Conservation (phyloP, 2,329 filamentous ascomycete genomes). For the Immersiporthe knoxdaviesiana region DNA sequence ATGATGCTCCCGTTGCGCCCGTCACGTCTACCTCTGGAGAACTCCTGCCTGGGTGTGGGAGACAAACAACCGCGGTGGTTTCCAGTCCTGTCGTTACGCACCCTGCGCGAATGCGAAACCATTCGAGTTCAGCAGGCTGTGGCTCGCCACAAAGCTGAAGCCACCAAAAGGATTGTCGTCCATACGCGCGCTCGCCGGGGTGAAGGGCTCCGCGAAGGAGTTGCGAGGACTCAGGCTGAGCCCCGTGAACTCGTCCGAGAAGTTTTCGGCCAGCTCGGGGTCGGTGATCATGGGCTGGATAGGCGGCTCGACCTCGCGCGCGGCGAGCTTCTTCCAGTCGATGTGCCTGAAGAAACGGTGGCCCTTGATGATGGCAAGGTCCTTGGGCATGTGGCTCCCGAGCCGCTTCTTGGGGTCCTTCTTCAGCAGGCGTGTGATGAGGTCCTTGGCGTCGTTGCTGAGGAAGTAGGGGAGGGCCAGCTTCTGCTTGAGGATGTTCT, state of each 20-base stretch:
- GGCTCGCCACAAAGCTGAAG: conserved; percentile 66
- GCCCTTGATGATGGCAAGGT: conserved; percentile 81
- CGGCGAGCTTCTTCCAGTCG: conserved; percentile 86
- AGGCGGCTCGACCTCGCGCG: conserved; percentile 81
- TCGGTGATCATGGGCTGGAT: conserved; percentile 95
- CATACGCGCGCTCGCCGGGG: conserved; percentile 38
- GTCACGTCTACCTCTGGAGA: neutral
- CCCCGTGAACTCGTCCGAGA: conserved; percentile 88
- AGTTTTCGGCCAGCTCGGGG: conserved; percentile 95
- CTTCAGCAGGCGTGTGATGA: conserved; percentile 84
- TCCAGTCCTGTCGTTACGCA: neutral
- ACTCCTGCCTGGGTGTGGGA: neutral
- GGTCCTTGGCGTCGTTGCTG: conserved; percentile 87
- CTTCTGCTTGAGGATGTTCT: conserved; percentile 95
- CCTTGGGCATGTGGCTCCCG: conserved; percentile 85
- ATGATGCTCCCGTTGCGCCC: neutral
- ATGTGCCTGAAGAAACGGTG: conserved; percentile 98
- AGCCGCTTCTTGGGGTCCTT: conserved; percentile 93
- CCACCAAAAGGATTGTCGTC: conserved; percentile 64
- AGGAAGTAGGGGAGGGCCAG: conserved; percentile 87
- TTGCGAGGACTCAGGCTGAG: conserved; percentile 72
- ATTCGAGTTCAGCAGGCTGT: conserved; percentile 46
- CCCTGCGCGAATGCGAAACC: conserved; percentile 25
- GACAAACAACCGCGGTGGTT: neutral
- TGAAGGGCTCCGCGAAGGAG: conserved; percentile 41